phyloP scores from a whole-genome alignment of 768 basidiomycete genomes.

The Lactarius indigo region DNA sequence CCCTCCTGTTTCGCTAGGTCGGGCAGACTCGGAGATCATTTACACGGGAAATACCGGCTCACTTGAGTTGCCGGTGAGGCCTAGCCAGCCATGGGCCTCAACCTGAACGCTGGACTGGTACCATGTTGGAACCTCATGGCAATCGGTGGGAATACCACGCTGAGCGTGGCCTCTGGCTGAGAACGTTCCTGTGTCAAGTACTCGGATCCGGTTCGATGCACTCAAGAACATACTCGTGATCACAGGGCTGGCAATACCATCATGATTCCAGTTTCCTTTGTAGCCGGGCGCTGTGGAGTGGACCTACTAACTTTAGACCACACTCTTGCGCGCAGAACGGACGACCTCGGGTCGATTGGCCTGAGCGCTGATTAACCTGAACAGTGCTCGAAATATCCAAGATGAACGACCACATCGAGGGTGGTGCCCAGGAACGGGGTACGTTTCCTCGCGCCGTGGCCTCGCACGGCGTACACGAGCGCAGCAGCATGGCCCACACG shows the following conservation, averaged over 20 bases:
- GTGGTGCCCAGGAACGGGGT: neutral
- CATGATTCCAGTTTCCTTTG: neutral
- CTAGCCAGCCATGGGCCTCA: neutral
- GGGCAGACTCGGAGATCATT: neutral
- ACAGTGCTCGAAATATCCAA: neutral
- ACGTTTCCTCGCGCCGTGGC: neutral
- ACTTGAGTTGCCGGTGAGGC: neutral
- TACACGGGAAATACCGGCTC: neutral
- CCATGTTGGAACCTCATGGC: neutral
- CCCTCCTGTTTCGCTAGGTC: neutral
- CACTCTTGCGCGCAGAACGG: neutral
- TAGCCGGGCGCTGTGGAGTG: neutral
- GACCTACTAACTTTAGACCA: neutral
- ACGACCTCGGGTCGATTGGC: neutral
- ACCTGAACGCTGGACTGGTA: neutral
- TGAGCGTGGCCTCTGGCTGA: neutral
- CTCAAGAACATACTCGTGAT: neutral
- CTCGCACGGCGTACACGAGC: neutral
- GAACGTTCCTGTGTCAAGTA: neutral
- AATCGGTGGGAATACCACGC: neutral
- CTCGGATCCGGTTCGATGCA: neutral
- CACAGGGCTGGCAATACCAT: neutral
- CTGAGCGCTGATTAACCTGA: neutral
- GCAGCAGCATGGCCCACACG: neutral
- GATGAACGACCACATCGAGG: neutral